These are phyloP conservation scores for Thermoascus crustaceus DNA, from an alignment of 2,329 filamentous ascomycete genomes.

Conservation along the genomic window DNA sequence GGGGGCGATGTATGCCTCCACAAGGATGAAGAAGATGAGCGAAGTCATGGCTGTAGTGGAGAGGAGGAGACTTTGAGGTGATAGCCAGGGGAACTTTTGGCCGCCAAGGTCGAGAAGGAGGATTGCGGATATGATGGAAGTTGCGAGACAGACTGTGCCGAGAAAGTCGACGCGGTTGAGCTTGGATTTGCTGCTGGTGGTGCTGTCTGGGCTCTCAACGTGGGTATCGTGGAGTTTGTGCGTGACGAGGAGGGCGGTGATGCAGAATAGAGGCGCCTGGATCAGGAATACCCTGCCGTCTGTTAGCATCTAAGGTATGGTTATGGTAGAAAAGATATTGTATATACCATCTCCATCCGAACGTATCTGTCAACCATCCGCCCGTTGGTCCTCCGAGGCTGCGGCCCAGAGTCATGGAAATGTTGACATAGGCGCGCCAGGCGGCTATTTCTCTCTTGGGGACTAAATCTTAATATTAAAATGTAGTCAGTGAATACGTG, in stretches of 20 bases:
- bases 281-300: constrained; percentile 45
- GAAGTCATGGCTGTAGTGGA: constrained; percentile 7
- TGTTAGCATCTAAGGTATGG: not conserved
- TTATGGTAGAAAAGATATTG: constrained; percentile 6
- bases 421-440: constrained; percentile 45
- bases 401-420: constrained; percentile 42
- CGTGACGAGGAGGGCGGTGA: constrained; percentile 43
- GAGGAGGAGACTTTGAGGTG: constrained; percentile 14
- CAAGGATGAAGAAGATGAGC: constrained; percentile 18
- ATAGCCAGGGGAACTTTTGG: constrained; percentile 28
- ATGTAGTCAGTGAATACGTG: too few relatives aligned
- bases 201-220: not conserved
- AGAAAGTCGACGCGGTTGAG: constrained; percentile 52
- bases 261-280: constrained; percentile 46
- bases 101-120: constrained; percentile 45
- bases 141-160: constrained; percentile 42
- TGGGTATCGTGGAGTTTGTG: constrained; percentile 30
- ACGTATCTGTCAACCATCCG: constrained; percentile 52
- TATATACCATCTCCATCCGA: constrained; percentile 57
- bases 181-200: constrained; percentile 15
- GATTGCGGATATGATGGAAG: constrained; percentile 37
- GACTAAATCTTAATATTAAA: constrained; percentile 33
- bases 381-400: constrained; percentile 49
- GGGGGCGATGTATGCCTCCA: constrained; percentile 23
- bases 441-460: constrained; percentile 41